Evolutionary conservation across 2,329 filamentous ascomycete species (phyloP).

Genomic region (Trichoderma oligosporum): DNA sequence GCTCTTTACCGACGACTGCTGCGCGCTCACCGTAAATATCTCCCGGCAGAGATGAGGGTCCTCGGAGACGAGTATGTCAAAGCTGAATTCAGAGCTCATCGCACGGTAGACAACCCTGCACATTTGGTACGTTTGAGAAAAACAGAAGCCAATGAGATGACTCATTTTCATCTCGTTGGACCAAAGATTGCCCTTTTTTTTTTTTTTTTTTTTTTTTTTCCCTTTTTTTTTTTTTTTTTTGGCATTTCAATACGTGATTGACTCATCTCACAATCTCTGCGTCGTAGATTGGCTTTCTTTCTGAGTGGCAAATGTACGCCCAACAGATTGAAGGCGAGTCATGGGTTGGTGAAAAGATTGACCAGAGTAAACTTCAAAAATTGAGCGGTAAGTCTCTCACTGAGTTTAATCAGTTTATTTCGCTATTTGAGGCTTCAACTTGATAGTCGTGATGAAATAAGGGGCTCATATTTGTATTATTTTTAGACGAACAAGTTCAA

Average conservation of each 20-base stretch:
- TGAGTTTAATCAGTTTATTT: neutral
- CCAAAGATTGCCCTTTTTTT: too few species aligned
- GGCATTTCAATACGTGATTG: neutral
- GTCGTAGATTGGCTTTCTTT: slow-evolving; percentile 82
- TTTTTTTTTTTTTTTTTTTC: too few species aligned
- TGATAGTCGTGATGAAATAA: neutral
- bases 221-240: neutral
- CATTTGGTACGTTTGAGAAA: slow-evolving; percentile 66
- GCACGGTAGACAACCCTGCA: slow-evolving; percentile 79
- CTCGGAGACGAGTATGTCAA: slow-evolving; percentile 93
- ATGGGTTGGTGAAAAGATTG: slow-evolving; percentile 82
- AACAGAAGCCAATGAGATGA: neutral
- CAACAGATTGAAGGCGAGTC: slow-evolving; percentile 84
- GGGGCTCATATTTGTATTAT: neutral
- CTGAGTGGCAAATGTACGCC: slow-evolving; percentile 93
- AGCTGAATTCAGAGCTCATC: slow-evolving; percentile 83
- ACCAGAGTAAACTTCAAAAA: slow-evolving; percentile 79
- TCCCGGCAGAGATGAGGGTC: slow-evolving; percentile 70
- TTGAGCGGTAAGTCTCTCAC: slow-evolving; percentile 71
- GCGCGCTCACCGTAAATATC: slow-evolving; percentile 75
- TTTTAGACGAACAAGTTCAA: slow-evolving; percentile 79
- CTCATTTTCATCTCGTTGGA: too few species aligned
- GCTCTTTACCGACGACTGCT: slow-evolving; percentile 85
- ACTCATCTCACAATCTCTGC: neutral
- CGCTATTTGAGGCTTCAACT: neutral